phyloP scores from a whole-genome alignment of 495 filamentous ascomycete species.

The Aspergillus egyptiacus region DNA sequence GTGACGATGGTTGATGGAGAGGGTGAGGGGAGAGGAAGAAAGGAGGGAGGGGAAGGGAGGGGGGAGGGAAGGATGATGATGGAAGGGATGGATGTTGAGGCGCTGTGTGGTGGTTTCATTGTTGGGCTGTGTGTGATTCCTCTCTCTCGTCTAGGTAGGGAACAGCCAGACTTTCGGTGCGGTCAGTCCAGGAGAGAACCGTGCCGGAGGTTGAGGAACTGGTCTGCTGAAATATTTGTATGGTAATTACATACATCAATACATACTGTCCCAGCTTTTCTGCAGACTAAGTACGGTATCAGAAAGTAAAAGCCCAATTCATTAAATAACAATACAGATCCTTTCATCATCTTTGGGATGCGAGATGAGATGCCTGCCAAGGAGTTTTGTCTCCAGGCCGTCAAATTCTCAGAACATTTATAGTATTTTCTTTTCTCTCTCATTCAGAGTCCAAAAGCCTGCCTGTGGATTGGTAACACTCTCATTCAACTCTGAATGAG shows the following conservation, averaged over 20 bases:
- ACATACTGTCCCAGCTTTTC: no score
- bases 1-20: constrained; percentile 18
- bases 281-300: no score
- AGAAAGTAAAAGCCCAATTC: no score
- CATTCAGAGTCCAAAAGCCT: no score
- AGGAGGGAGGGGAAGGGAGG: constrained; percentile 15
- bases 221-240: background rate
- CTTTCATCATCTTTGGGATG: background rate
- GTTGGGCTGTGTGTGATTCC: constrained; percentile 22
- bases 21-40: constrained; percentile 12
- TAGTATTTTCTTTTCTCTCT: no score
- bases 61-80: constrained; percentile 20
- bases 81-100: constrained; percentile 25
- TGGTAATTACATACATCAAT: background rate
- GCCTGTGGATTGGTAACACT: no score
- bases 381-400: background rate
- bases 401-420: background rate
- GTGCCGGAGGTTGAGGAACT: constrained; percentile 8
- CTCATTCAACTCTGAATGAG: no score
- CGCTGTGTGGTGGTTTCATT: constrained; percentile 28
- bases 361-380: background rate
- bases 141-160: constrained; percentile 24
- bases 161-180: constrained; percentile 22
- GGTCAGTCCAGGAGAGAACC: constrained; percentile 19
- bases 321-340: no score